Percentiles rank a stretch among this genome's conserved stretches.
These are phyloP conservation scores for Lipomyces kockii DNA, from an alignment of 805 yeast species.

Conservation along the genomic window DNA sequence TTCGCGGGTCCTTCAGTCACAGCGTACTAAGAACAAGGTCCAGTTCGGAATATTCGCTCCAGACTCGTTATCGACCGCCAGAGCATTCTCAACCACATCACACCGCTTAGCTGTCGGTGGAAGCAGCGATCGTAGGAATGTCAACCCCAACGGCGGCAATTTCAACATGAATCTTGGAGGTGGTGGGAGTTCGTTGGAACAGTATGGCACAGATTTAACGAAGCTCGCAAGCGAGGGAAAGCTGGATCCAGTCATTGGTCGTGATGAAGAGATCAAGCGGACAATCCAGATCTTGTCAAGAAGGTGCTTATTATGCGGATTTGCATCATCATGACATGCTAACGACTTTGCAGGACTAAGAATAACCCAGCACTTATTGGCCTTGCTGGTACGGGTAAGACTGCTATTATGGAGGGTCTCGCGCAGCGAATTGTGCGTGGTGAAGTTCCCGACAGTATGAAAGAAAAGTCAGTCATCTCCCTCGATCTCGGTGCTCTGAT, in stretches of 20 bases:
- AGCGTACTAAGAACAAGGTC: neutral
- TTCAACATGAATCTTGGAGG: constrained; percentile 53
- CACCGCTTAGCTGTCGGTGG: constrained; percentile 9
- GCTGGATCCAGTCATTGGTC: constrained; percentile 94
- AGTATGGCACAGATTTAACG: constrained; percentile 85
- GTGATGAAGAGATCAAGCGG: constrained; percentile 92
- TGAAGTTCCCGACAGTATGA: constrained; percentile 94
- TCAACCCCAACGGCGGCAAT: constrained; percentile 26
- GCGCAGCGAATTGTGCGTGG: constrained; percentile 91
- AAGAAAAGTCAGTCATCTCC: constrained; percentile 79
- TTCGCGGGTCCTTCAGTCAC: neutral
- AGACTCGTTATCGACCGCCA: neutral
- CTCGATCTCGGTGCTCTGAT: constrained; percentile 87
- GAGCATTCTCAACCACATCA: constrained; percentile 17
- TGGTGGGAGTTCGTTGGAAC: constrained; percentile 63
- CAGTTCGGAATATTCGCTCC: neutral
- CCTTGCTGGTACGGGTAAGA: constrained; percentile 97
- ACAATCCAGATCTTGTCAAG: constrained; percentile 91
- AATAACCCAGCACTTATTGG: constrained; percentile 96
- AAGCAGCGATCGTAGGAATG: constrained; percentile 8
- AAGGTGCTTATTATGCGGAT: constrained; percentile 46
- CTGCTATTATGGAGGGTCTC: constrained; percentile 94
- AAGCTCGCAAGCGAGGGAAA: constrained; percentile 86
- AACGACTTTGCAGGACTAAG: constrained; percentile 56
- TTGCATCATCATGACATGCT: neutral